These are phyloP conservation scores for Suillus lakei DNA, from an alignment of 768 basidiomycete genomes.

Conservation along the genomic window DNA sequence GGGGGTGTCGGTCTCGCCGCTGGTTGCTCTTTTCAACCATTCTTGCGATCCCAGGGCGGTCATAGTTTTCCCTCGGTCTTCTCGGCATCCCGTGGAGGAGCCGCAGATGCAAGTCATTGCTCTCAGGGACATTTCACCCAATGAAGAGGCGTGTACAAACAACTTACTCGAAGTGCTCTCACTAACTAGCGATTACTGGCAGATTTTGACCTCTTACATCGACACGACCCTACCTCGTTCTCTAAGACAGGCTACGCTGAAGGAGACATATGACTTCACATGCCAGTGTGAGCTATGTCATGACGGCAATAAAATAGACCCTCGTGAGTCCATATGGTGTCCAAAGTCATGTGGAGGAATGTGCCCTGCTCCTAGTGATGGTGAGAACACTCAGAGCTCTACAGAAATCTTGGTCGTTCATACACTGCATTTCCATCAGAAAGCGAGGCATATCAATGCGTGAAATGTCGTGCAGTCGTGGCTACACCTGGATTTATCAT, in stretches of 20 bases:
- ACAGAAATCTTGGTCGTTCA: not conserved
- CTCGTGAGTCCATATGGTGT: slow-evolving; percentile 71
- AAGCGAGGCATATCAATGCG: slow-evolving; percentile 51
- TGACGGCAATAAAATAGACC: slow-evolving; percentile 48
- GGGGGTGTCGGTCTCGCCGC: slow-evolving; percentile 83
- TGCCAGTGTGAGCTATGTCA: slow-evolving; percentile 72
- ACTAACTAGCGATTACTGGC: not conserved
- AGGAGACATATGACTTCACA: slow-evolving; percentile 77
- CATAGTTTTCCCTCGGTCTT: slow-evolving; percentile 81
- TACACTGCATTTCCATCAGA: slow-evolving; percentile 41
- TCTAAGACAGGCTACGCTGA: slow-evolving; percentile 59
- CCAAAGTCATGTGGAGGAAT: slow-evolving; percentile 69
- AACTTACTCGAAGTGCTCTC: slow-evolving; percentile 1
- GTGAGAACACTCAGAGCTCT: slow-evolving; percentile 35
- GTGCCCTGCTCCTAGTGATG: slow-evolving; percentile 65
- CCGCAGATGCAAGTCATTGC: slow-evolving; percentile 77
- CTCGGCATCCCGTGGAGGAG: slow-evolving; percentile 45
- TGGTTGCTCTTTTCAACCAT: slow-evolving; percentile 84
- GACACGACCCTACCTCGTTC: slow-evolving; percentile 75
- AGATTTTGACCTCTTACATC: slow-evolving; percentile 86
- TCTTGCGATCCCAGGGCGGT: slow-evolving; percentile 89
- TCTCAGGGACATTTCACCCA: slow-evolving; percentile 61
- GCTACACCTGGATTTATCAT: slow-evolving; percentile 55
- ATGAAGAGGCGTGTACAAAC: slow-evolving; percentile 65
- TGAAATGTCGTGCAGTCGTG: slow-evolving; percentile 55